Evolutionary conservation across 176 grass and related monocot genomes (phyloP).

Genomic region (Ampelocalamus luodianensis): DNA sequence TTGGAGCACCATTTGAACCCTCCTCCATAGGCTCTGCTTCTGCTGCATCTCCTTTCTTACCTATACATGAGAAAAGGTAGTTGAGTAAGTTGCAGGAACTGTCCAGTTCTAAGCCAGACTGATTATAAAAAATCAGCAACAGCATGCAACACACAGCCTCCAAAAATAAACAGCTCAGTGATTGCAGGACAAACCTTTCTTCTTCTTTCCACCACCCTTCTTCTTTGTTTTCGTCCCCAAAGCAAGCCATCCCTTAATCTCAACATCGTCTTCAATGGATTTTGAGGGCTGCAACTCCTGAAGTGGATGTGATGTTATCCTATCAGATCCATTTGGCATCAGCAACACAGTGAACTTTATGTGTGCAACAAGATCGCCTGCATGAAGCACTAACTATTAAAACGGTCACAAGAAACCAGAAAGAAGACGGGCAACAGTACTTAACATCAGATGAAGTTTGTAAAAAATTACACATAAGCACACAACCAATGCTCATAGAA

Average conservation of each 20-base stretch:
- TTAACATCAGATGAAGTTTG: not conserved
- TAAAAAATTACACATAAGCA: constrained; percentile 29
- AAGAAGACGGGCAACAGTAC: not conserved
- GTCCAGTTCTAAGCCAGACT: not conserved
- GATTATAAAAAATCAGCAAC: not conserved
- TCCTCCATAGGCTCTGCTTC: constrained; percentile 79
- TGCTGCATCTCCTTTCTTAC: constrained; percentile 78
- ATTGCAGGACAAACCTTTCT: constrained; percentile 61
- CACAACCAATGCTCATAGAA: not conserved
- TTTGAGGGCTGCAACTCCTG: constrained; percentile 63
- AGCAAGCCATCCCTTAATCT: constrained; percentile 95
- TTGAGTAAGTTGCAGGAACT: not conserved
- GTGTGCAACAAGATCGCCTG: constrained; percentile 95
- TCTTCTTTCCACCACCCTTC: constrained; percentile 96
- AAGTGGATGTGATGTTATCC: constrained; percentile 71
- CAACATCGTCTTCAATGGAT: constrained; percentile 70
- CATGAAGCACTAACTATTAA: constrained; percentile 33
- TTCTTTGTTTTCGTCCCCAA: constrained; percentile 97
- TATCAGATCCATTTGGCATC: constrained; percentile 93
- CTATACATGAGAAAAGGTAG: constrained; percentile 44
- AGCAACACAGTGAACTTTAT: constrained; percentile 96
- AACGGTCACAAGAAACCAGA: not conserved
- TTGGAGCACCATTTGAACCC: constrained; percentile 57
- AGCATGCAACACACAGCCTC: not conserved
- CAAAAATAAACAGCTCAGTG: not conserved